phyloP scores from a whole-genome alignment of 1,284 basidiomycete species.

The Coniferiporia sulphurascens region DNA sequence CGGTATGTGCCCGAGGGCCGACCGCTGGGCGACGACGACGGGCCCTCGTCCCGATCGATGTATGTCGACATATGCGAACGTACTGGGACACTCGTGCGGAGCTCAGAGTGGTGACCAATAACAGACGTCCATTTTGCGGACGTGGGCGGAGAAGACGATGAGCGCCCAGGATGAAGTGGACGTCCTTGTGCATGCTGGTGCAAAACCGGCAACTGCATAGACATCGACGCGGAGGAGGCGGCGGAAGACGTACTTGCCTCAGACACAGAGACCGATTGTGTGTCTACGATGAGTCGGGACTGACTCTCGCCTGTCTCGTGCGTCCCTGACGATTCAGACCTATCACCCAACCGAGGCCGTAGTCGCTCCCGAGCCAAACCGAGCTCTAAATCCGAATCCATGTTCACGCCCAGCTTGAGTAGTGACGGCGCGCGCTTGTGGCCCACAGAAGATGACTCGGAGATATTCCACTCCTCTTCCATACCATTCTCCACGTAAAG shows the following conservation, averaged over 20 bases:
- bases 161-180: no score
- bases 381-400: neutral
- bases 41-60: neutral
- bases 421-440: neutral
- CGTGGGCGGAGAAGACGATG: no score
- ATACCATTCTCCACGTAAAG: no score
- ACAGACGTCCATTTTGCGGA: neutral
- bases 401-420: neutral
- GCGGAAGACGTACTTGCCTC: neutral
- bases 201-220: neutral
- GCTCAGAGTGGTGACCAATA: neutral
- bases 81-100: neutral
- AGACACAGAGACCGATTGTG: no score
- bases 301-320: no score
- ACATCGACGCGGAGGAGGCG: neutral
- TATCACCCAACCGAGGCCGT: no score
- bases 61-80: neutral
- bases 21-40: no score
- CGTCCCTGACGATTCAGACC: no score
- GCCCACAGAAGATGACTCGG: neutral
- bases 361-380: no score
- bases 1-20: no score
- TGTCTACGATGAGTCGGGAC: no score
- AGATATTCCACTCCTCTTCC: constrained; percentile 4
- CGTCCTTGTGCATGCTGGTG: no score